phyloP scores from a whole-genome alignment of 805 yeast species.

The Kuraishia molischiana region DNA sequence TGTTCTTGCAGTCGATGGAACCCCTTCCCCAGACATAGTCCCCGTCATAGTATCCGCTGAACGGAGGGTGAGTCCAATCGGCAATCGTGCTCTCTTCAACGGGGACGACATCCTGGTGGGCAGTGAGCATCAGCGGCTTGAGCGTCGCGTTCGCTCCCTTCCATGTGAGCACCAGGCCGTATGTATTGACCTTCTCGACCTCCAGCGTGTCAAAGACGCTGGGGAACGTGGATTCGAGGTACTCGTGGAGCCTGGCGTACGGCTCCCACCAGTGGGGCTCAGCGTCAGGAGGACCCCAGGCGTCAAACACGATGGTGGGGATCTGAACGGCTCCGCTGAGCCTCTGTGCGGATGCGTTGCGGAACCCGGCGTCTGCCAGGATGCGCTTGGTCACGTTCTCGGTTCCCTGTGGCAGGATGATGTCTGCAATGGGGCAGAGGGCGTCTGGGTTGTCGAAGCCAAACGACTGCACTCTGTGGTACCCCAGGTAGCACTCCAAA shows the following conservation, averaged over 20 bases:
- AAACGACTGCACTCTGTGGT: too few relatives aligned
- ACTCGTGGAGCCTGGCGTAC: constrained; percentile 25
- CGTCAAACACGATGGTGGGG: constrained; percentile 40
- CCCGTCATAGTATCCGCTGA: constrained; percentile 59
- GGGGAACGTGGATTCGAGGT: constrained; percentile 30
- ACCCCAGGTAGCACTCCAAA: too few relatives aligned
- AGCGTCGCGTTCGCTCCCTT: constrained; percentile 38
- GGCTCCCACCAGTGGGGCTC: constrained; percentile 37
- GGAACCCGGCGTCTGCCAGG: constrained; percentile 18
- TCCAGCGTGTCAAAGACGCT: constrained; percentile 24
- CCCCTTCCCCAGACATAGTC: constrained; percentile 69
- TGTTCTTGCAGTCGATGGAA: constrained; percentile 62
- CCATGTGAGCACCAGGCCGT: constrained; percentile 58
- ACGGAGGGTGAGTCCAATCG: constrained; percentile 64
- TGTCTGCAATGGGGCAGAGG: constrained; percentile 1
- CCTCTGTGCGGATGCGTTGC: constrained; percentile 25
- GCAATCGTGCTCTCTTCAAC: constrained; percentile 44
- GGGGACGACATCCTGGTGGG: constrained; percentile 81
- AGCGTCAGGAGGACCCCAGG: constrained; percentile 26
- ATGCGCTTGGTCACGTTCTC: not conserved
- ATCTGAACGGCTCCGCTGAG: constrained; percentile 41
- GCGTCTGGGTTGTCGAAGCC: not conserved
- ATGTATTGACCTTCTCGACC: constrained; percentile 46
- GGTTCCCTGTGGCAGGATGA: not conserved
- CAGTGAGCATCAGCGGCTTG: constrained; percentile 61